Base-by-base conservation (phyloP, 108 stramenopile genomes). In the Chaetoceros muelleri region DNA sequence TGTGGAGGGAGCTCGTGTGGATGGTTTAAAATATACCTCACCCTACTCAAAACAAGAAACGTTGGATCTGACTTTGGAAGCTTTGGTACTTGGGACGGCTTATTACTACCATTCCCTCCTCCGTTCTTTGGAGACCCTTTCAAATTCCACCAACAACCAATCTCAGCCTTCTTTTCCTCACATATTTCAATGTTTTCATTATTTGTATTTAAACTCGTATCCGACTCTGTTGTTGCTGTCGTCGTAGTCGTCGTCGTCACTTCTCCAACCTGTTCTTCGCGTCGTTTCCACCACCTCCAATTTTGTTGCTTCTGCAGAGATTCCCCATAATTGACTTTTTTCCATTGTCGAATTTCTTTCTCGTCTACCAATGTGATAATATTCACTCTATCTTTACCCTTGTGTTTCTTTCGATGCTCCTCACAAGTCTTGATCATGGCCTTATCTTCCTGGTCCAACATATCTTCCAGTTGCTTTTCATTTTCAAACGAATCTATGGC, bases 1-100 rank as follows among this genome's bases (percentile, higher is more conserved):
- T 90, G 85, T 0, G 77, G 74, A 0, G 84, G 77, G 21, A 85
- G 57, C 22, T 64, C 59, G 30, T 69, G 56, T 1, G 67, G 67
- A 28, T 72, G 70, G 21, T 75, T 64, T 19, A 78, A 26, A n/a
- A 82, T 58, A 47, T 78, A 82, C 0, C 69, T 62, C 29, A 76
- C 69, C 55, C 81, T 53, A 49, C 71, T 64, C 48, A 78, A 59
- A n/a, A 82, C 77, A 44, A 78, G 52, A 25, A 29, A 44, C 3
- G 65, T 44, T 54, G 75, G 72, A 49, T 76, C 75, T 58, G 74
- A 78, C 51, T 75, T 70, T 34, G 72, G 72, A 44, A 72, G 62
- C 55, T 48, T 50, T 30, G 59, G 55, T 8, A 46, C 20, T n/a
- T n/a, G n/a, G n/a, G n/a, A n/a, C n/a, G n/a, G n/a, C 28, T 34